Evolutionary conservation across 331 rosid genomes (phyloP).

Genomic region (Arachis monticola): DNA sequence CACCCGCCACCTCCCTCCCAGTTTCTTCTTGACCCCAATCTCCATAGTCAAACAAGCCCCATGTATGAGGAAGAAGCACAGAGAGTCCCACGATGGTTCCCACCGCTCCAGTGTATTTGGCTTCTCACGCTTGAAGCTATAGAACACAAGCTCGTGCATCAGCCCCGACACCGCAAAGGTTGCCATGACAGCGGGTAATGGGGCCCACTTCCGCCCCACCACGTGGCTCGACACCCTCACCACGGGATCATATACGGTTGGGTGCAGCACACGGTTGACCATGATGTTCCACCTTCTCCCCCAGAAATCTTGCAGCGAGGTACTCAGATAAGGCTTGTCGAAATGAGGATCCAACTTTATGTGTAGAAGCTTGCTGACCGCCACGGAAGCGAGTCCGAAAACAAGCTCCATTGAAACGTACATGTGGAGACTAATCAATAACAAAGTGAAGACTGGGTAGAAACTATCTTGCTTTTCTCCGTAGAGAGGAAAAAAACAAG

Average conservation of each 20-base stretch:
- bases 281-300: conserved; percentile 47
- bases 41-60: conserved; percentile 37
- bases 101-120: conserved; percentile 42
- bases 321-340: conserved; percentile 38
- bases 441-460: conserved; percentile 37
- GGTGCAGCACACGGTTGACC: conserved; percentile 51
- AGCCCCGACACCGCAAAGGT: conserved; percentile 35
- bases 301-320: conserved; percentile 49
- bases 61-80: conserved; percentile 41
- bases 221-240: not conserved
- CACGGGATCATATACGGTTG: conserved; percentile 53
- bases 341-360: conserved; percentile 52
- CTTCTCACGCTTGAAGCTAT: conserved; percentile 38
- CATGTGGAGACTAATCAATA: conserved; percentile 58
- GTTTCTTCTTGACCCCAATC: conserved; percentile 27
- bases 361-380: conserved; percentile 33
- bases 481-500: conserved; percentile 15
- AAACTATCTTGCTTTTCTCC: conserved; percentile 1
- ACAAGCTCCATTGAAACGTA: conserved; percentile 55
- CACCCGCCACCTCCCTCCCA: conserved; percentile 13
- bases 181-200: conserved; percentile 24
- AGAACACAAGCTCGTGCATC: conserved; percentile 46
- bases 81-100: conserved; percentile 47
- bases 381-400: conserved; percentile 33
- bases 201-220: conserved; percentile 45